Conservation (phyloP, 2,329 filamentous ascomycete genomes). For the Phialophora expanda region DNA sequence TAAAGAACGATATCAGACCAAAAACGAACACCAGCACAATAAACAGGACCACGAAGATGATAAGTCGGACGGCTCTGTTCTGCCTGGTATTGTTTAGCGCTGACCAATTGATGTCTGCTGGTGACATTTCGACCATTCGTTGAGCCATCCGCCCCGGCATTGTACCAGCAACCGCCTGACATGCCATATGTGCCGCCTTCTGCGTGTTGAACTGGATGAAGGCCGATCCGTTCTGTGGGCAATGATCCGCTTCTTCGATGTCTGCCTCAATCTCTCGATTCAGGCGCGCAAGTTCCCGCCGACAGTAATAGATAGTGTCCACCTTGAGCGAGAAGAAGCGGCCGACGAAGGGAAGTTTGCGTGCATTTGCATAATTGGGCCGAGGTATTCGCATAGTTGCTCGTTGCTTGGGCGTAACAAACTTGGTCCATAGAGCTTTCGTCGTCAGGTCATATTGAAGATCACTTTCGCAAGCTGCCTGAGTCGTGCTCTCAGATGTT, state of each 20-base stretch:
- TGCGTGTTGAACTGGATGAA: slow-evolving; percentile 41
- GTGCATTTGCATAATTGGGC: slow-evolving; percentile 30
- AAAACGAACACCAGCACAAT: slow-evolving; percentile 38
- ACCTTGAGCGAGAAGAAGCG: slow-evolving; percentile 38
- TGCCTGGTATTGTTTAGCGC: slow-evolving; percentile 24
- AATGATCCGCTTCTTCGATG: slow-evolving; percentile 35
- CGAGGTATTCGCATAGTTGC: slow-evolving; percentile 38
- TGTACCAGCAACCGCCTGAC: slow-evolving; percentile 38
- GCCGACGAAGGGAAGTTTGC: slow-evolving; percentile 38
- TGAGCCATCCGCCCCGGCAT: slow-evolving; percentile 37
- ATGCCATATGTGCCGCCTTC: slow-evolving; percentile 40
- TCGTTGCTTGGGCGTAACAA: slow-evolving; percentile 37
- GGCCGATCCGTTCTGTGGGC: slow-evolving; percentile 37
- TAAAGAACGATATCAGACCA: slow-evolving; percentile 39
- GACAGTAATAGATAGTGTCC: slow-evolving; percentile 41
- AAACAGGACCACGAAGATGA: slow-evolving; percentile 37
- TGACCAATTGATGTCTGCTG: slow-evolving; percentile 40
- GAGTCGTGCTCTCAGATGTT: slow-evolving; percentile 13
- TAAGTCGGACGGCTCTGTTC: slow-evolving; percentile 30
- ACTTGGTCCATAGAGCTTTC: slow-evolving; percentile 39
- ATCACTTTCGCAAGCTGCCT: slow-evolving; percentile 25
- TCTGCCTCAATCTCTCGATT: slow-evolving; percentile 40
- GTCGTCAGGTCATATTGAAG: slow-evolving; percentile 28
- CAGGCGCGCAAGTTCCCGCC: slow-evolving; percentile 40
- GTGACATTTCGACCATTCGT: slow-evolving; percentile 40